These are phyloP conservation scores for Apiotrichum montevideense DNA, from an alignment of 1,284 basidiomycete species.

Conservation along the genomic window DNA sequence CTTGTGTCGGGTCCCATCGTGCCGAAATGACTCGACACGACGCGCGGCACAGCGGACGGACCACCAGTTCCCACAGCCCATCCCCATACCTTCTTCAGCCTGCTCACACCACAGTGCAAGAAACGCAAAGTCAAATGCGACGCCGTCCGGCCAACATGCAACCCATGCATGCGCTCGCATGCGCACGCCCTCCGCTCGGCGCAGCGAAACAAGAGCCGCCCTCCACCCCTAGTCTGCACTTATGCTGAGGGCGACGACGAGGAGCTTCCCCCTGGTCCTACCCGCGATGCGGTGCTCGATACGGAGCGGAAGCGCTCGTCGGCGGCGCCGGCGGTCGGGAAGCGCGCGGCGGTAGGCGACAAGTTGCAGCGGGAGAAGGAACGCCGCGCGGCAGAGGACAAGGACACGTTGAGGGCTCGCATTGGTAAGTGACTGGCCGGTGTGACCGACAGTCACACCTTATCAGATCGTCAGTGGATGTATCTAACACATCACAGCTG, in stretches of 20 bases:
- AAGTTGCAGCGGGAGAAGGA: slow-evolving; percentile 20
- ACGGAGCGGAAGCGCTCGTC: slow-evolving; percentile 9
- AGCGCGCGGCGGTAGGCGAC: slow-evolving; percentile 9
- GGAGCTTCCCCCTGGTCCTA: background rate
- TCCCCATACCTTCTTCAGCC: background rate
- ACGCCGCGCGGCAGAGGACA: slow-evolving; percentile 25
- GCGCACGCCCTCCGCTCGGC: slow-evolving; percentile 40
- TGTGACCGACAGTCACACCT: no score
- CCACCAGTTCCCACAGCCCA: no score
- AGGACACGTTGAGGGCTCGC: slow-evolving; percentile 23
- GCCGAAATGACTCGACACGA: no score
- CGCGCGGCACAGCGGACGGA: no score
- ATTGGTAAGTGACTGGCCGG: slow-evolving; percentile 18
- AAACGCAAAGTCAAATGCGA: slow-evolving; percentile 44
- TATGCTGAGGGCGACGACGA: slow-evolving; percentile 32
- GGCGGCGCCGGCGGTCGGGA: background rate
- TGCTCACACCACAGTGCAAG: slow-evolving; percentile 30
- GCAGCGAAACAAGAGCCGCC: slow-evolving; percentile 28
- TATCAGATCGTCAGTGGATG: no score
- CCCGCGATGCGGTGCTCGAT: background rate
- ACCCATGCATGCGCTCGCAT: slow-evolving; percentile 41
- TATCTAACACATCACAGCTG: slow-evolving; percentile 19
- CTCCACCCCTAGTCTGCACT: slow-evolving; percentile 29
- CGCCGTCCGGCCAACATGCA: slow-evolving; percentile 34
- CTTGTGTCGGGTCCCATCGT: no score